A percentile compares a stretch with the other conserved stretches of the same genome.
phyloP scores from a whole-genome alignment of 768 basidiomycete genomes.

The Pleurotus sapidus region DNA sequence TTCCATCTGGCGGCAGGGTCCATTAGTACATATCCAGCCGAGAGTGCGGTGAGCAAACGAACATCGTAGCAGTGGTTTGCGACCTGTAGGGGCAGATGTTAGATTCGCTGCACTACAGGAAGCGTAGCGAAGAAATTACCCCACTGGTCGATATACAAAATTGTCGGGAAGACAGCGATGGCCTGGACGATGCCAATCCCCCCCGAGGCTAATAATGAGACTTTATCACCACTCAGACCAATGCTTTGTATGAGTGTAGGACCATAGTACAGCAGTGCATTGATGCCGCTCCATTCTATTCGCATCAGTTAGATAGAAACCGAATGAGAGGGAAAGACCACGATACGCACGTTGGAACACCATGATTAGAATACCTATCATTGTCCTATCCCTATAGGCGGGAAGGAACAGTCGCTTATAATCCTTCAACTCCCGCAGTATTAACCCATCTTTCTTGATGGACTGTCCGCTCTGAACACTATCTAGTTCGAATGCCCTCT shows the following conservation, averaged over 20 bases:
- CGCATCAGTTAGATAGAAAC: neutral
- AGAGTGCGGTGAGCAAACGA: neutral
- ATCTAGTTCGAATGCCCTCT: slow-evolving; percentile 24
- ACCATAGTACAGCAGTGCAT: slow-evolving; percentile 81
- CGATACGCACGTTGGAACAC: slow-evolving; percentile 71
- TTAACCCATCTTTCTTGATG: slow-evolving; percentile 31
- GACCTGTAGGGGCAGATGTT: slow-evolving; percentile 34
- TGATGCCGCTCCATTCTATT: slow-evolving; percentile 85
- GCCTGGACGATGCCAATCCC: slow-evolving; percentile 81
- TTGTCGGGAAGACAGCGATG: slow-evolving; percentile 71
- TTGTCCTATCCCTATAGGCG: slow-evolving; percentile 58
- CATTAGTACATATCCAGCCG: neutral
- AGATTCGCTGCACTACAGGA: neutral
- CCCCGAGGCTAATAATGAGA: slow-evolving; percentile 67
- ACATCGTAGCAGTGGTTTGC: slow-evolving; percentile 62
- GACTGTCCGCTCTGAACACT: slow-evolving; percentile 13
- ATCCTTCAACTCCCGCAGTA: slow-evolving; percentile 37
- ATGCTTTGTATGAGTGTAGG: slow-evolving; percentile 66
- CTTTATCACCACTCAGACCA: slow-evolving; percentile 57
- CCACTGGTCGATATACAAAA: slow-evolving; percentile 63
- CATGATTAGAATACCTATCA: slow-evolving; percentile 73
- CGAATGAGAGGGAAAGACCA: neutral
- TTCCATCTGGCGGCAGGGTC: slow-evolving; percentile 40
- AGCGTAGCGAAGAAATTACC: slow-evolving; percentile 31
- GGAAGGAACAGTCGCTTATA: slow-evolving; percentile 42